phyloP scores from a whole-genome alignment of 768 basidiomycete species.

The Suillus clintonianus region DNA sequence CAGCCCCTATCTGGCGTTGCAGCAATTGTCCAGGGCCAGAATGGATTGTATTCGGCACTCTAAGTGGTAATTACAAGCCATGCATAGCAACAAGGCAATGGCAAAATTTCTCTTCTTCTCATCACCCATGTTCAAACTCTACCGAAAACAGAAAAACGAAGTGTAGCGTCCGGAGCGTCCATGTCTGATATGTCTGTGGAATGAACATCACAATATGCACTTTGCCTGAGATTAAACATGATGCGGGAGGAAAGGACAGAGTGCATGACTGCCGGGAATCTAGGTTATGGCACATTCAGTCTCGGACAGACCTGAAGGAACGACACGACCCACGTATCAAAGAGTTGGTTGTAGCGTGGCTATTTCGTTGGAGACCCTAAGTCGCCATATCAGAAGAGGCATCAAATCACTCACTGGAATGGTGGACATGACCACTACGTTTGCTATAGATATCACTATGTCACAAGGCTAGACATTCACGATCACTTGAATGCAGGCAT shows the following conservation, averaged over 20 bases:
- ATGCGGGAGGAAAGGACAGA: constrained; percentile 5
- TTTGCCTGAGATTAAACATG: constrained; percentile 9
- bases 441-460: not conserved
- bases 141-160: not conserved
- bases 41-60: not conserved
- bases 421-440: not conserved
- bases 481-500: not conserved
- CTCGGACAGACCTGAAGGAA: not conserved
- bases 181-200: not conserved
- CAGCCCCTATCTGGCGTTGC: too few species aligned
- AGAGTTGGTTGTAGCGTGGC: constrained; percentile 5
- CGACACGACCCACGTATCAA: constrained; percentile 1
- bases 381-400: not conserved
- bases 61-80: not conserved
- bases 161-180: not conserved
- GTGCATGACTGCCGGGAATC: constrained; percentile 4
- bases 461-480: not conserved
- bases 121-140: not conserved
- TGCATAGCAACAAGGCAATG: not conserved
- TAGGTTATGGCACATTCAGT: not conserved
- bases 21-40: too few species aligned
- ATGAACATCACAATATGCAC: constrained; percentile 1
- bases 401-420: constrained; percentile 2
- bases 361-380: not conserved
- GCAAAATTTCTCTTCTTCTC: not conserved